Conservation (phyloP, 2,329 filamentous ascomycete species). For the Apiospora hydei region DNA sequence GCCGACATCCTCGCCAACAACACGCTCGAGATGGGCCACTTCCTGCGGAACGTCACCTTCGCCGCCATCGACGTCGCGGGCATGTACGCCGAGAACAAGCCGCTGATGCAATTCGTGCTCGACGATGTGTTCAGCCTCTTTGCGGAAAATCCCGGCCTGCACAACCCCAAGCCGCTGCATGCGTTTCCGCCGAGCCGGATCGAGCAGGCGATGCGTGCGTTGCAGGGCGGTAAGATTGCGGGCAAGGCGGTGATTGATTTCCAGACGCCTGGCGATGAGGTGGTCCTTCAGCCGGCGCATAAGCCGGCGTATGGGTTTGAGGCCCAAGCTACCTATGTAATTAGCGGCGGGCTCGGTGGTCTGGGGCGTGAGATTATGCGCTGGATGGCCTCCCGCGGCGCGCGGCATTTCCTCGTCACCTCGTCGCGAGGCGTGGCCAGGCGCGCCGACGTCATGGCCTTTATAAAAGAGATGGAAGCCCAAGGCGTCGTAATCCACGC, state of each 20-base stretch:
- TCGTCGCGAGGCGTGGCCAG: conserved; percentile 43
- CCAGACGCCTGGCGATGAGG: not conserved
- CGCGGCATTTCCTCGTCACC: conserved; percentile 54
- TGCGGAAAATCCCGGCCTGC: not conserved
- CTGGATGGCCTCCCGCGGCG: conserved; percentile 57
- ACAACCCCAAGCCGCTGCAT: conserved; percentile 18
- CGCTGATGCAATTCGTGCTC: conserved; percentile 13
- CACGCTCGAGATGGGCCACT: conserved; percentile 22
- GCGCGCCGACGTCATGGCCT: conserved; percentile 15
- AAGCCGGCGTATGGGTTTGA: conserved; percentile 3
- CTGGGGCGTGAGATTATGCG: conserved; percentile 56
- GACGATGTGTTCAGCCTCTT: conserved; percentile 11
- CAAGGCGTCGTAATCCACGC: conserved; percentile 21
- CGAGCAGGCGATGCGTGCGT: conserved; percentile 22
- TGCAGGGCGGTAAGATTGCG: conserved; percentile 19
- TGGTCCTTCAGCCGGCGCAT: not conserved
- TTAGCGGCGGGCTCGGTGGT: conserved; percentile 60
- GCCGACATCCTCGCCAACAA: conserved; percentile 23
- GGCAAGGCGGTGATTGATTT: conserved; percentile 23
- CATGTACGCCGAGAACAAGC: conserved; percentile 23
- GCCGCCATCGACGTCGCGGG: conserved; percentile 19
- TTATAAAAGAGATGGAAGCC: conserved; percentile 5
- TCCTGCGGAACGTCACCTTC: conserved; percentile 21
- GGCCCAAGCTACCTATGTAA: conserved; percentile 54
- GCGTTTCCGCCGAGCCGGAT: not conserved